phyloP scores from a whole-genome alignment of 192 early-diverging fungal genomes.

The Gonapodya prolifera region DNA sequence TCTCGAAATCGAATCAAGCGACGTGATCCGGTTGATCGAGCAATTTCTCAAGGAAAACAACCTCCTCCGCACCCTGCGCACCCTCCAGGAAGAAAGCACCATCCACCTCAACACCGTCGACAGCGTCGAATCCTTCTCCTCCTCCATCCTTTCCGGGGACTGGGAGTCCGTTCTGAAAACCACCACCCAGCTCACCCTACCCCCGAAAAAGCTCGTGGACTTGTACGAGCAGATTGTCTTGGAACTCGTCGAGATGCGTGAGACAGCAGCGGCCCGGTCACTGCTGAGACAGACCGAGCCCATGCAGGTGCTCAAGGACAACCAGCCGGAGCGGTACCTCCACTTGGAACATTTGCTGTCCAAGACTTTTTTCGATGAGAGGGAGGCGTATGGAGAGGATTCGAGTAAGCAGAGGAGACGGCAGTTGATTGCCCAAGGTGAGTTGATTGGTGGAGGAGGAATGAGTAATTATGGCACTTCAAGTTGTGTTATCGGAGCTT shows the following conservation, averaged over 20 bases:
- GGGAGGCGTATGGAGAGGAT: constrained; percentile 53
- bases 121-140: constrained; percentile 52
- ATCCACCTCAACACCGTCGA: constrained; percentile 79
- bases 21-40: constrained; percentile 75
- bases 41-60: constrained; percentile 92
- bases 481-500: too few relatives aligned
- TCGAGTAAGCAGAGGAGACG: constrained; percentile 60
- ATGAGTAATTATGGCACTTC: too few relatives aligned
- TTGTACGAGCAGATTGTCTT: constrained; percentile 72
- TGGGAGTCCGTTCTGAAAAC: constrained; percentile 80
- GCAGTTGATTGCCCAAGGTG: constrained; percentile 55
- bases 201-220: constrained; percentile 58
- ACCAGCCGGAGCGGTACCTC: constrained; percentile 67
- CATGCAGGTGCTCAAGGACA: constrained; percentile 66
- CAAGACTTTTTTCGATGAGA: constrained; percentile 51
- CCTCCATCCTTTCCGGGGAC: constrained; percentile 61
- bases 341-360: constrained; percentile 70
- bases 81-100: constrained; percentile 66
- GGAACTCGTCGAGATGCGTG: constrained; percentile 73
- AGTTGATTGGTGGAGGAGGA: too few relatives aligned
- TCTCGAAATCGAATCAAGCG: too few relatives aligned
- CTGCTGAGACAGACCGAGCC: constrained; percentile 82
- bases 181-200: constrained; percentile 50
- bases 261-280: constrained; percentile 69
- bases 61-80: constrained; percentile 56